Evolutionary conservation across 2,329 filamentous ascomycete genomes (phyloP).

Genomic region (Pestalotiopsis sp.): DNA sequence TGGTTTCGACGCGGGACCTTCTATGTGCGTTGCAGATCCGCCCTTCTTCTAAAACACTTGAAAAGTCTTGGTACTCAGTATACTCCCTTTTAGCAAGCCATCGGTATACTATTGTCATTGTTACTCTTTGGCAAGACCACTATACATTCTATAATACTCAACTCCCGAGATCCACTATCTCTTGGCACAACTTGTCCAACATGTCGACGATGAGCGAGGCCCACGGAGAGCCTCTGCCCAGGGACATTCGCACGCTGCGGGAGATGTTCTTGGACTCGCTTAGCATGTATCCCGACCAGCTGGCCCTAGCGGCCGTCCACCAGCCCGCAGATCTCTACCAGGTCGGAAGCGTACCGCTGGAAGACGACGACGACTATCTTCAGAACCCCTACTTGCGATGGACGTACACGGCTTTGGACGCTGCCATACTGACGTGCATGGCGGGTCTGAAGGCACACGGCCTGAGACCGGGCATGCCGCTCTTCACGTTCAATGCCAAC

Average conservation of each 20-base stretch:
- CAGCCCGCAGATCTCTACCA: conserved; percentile 2
- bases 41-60: background rate
- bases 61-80: background rate
- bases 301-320: conserved; percentile 9
- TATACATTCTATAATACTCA: background rate
- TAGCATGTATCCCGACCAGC: background rate
- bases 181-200: background rate
- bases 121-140: background rate
- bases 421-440: background rate
- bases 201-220: conserved; percentile 8
- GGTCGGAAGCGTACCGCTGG: conserved; percentile 1
- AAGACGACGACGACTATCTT: conserved; percentile 4
- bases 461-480: conserved; percentile 1
- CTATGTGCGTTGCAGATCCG: background rate
- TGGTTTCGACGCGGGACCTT: background rate
- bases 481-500: conserved; percentile 9
- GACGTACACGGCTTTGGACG: background rate
- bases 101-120: background rate
- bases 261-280: conserved; percentile 7
- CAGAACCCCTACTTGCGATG: conserved; percentile 9
- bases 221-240: background rate
- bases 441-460: background rate
- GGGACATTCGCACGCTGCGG: background rate
- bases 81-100: background rate
- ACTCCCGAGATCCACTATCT: background rate